Evolutionary conservation across 1,139 yeast species (phyloP).

Genomic region (Ashbya aceris): DNA sequence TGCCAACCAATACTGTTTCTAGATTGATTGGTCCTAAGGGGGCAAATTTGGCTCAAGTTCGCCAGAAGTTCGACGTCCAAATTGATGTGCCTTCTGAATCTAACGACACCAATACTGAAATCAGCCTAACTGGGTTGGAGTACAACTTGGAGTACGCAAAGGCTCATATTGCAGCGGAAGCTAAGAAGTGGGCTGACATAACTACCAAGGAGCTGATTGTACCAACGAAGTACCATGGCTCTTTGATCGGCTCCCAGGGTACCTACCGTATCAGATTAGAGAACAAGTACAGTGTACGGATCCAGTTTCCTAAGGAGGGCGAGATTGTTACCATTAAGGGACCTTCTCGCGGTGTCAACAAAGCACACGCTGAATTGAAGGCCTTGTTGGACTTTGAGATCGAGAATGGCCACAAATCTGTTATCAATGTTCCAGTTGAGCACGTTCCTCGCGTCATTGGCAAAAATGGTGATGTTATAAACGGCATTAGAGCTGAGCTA

Average conservation of each 20-base stretch:
- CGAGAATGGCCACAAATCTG: conserved; percentile 68
- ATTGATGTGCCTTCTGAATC: conserved; percentile 51
- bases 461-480: conserved; percentile 75
- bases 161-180: conserved; percentile 45
- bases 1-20: conserved; percentile 61
- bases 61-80: conserved; percentile 71
- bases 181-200: conserved; percentile 82
- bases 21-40: conserved; percentile 91
- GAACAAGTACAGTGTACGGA: conserved; percentile 77
- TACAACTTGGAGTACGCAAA: conserved; percentile 72
- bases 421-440: conserved; percentile 55
- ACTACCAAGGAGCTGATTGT: conserved; percentile 52
- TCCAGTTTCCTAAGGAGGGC: conserved; percentile 57
- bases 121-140: conserved; percentile 67
- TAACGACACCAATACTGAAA: conserved; percentile 41
- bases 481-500: conserved; percentile 70
- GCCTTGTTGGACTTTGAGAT: conserved; percentile 81
- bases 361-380: conserved; percentile 77
- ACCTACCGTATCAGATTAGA: conserved; percentile 75
- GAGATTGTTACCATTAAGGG: conserved; percentile 80
- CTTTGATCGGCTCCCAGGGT: conserved; percentile 80
- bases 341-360: conserved; percentile 80
- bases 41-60: conserved; percentile 53
- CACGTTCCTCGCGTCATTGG: conserved; percentile 85
- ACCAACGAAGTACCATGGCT: conserved; percentile 71